Percentiles rank a stretch among this genome's conserved stretches.
Evolutionary conservation across 768 basidiomycete species (phyloP).

Genomic region (Hemileccinum rubropunctum): DNA sequence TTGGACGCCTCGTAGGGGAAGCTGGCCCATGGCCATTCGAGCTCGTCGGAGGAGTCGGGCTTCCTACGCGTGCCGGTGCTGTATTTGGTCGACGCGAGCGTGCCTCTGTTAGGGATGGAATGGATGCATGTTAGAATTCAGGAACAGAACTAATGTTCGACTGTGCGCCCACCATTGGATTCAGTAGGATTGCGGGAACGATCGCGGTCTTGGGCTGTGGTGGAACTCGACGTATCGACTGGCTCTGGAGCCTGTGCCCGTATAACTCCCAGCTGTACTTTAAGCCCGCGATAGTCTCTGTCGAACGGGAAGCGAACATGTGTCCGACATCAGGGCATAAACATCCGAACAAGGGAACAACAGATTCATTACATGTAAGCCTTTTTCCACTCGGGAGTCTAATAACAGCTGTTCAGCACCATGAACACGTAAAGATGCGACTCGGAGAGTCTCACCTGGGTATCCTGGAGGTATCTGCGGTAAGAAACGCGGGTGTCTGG

Average conservation of each 20-base stretch:
- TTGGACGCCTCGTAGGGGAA: not conserved
- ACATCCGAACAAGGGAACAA: not conserved
- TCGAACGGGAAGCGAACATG: not conserved
- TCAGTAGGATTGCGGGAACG: not conserved
- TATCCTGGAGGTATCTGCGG: slow-evolving; percentile 62
- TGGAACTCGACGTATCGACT: slow-evolving; percentile 2
- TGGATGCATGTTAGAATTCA: not conserved
- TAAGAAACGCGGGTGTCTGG: not conserved
- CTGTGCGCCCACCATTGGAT: not conserved
- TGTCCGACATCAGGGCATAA: not conserved
- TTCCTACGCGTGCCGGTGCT: not conserved
- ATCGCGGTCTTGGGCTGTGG: slow-evolving; percentile 1
- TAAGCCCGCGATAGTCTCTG: slow-evolving; percentile 76
- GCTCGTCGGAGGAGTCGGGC: not conserved
- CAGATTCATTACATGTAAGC: slow-evolving; percentile 23
- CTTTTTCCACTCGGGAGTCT: slow-evolving; percentile 63
- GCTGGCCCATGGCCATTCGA: not conserved
- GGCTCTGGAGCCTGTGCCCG: slow-evolving; percentile 32
- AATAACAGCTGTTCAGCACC: not conserved
- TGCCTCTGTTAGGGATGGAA: not conserved
- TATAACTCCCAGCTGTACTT: slow-evolving; percentile 63
- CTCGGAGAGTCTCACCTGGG: slow-evolving; percentile 44
- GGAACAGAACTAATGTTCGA: not conserved
- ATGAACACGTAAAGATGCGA: not conserved
- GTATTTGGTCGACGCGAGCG: not conserved